Base-by-base conservation (phyloP, 2,329 filamentous ascomycete genomes). In the Aspergillus ibericus region DNA sequence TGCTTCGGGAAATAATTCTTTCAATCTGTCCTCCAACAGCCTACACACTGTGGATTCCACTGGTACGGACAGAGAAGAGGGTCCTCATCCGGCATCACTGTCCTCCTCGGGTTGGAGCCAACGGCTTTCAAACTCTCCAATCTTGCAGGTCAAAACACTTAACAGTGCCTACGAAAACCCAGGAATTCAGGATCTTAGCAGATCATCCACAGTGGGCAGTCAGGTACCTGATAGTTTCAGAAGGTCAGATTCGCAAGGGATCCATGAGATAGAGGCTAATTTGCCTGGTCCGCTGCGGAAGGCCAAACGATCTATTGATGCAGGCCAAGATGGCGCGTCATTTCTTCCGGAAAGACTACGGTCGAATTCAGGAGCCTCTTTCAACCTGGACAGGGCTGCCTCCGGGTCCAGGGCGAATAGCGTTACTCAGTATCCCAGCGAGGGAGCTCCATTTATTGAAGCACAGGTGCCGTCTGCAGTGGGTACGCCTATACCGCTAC, bases 261-360 rank as follows among this genome's bases (percentile, higher is more conserved):
- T 67, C 34, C 60, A 69, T 53, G 73, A 76, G 51, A 34, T 68
- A 53, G 70, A 70, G 52, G 58, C 63, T 16, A 59, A 68, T 25
- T 64, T 70, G 34, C 53, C 70, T 47, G 50, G 59, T 20, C 55
- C 64, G 6, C 44, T 63, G 27, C 65, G 68, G 53, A 71, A 63
- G 35, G 40, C 46, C 18, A 75, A 70, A 40, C 68, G 65, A 13
- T 55, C 63, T 12, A 53, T 62, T 18, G 74, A 75, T 36, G 61
- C 57, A 27, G 48, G 50, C 3, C 66, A 68, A 27, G 69, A 71
- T 27, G 50, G 55, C 6, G 53, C 58, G 3, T 25, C 60, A 9
- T 60, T 66, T 12, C 49, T 53, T 49, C 79, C 82, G 48, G 79
- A 69, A 29, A 68, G 64, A 59, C 62, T 63, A 18, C 64, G 67